These are phyloP conservation scores for Leptographium flavum DNA, from an alignment of 2,329 filamentous ascomycete species.

Conservation along the genomic window DNA sequence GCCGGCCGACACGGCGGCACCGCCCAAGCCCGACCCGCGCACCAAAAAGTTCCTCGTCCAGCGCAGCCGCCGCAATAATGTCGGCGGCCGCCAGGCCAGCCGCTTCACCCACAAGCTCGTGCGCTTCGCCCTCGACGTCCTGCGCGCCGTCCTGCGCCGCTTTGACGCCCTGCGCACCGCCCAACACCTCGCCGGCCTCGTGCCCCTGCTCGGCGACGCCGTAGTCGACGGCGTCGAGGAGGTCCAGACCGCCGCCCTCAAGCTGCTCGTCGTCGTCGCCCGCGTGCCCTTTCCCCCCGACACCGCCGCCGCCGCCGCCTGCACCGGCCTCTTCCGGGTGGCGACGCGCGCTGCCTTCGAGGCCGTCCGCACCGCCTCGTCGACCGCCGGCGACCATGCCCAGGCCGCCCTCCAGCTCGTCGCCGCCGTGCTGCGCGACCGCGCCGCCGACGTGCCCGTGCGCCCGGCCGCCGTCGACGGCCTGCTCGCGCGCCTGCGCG, in stretches of 20 bases:
- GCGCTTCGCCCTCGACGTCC: slow-evolving; percentile 74
- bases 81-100: slow-evolving; percentile 50
- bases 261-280: slow-evolving; percentile 71
- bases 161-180: slow-evolving; percentile 68
- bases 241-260: slow-evolving; percentile 76
- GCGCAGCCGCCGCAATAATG: slow-evolving; percentile 60
- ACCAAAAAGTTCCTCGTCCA: slow-evolving; percentile 67
- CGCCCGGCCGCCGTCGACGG: slow-evolving; percentile 74
- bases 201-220: slow-evolving; percentile 80
- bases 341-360: slow-evolving; percentile 78
- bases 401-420: slow-evolving; percentile 84
- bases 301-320: slow-evolving; percentile 22
- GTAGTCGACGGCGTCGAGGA: slow-evolving; percentile 79
- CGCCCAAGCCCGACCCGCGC: slow-evolving; percentile 40
- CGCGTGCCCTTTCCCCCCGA: slow-evolving; percentile 69
- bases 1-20: neutral
- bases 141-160: slow-evolving; percentile 76
- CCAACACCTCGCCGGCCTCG: slow-evolving; percentile 67
- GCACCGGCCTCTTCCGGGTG: slow-evolving; percentile 50
- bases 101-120: slow-evolving; percentile 79
- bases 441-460: slow-evolving; percentile 53
- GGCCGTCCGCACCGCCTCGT: slow-evolving; percentile 45
- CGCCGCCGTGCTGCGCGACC: slow-evolving; percentile 70
- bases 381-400: slow-evolving; percentile 68
- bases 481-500: slow-evolving; percentile 65